Conservation (phyloP, 2,329 filamentous ascomycete genomes). For the Chaetomiaceae sp. region DNA sequence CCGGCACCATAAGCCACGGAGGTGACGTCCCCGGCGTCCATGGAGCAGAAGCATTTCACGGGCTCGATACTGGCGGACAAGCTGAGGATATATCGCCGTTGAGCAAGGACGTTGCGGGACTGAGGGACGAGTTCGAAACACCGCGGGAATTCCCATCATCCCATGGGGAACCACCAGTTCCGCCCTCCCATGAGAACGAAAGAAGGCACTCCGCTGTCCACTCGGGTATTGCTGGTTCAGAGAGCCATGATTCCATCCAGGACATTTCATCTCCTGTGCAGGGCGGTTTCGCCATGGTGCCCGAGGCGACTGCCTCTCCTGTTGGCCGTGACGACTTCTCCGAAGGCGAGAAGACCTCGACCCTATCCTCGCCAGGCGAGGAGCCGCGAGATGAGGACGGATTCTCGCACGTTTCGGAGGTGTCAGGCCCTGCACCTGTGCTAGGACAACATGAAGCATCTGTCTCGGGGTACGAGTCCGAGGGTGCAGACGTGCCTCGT, state of each 20-base stretch:
- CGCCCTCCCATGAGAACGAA: neutral
- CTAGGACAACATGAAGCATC: neutral
- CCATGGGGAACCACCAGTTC: neutral
- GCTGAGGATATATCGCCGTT: neutral
- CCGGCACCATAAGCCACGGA: slow-evolving; percentile 12
- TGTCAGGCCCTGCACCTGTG: neutral
- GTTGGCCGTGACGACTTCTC: neutral
- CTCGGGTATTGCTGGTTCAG: neutral
- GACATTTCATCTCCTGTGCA: neutral
- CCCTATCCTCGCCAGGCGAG: neutral
- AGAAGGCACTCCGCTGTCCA: too few relatives aligned
- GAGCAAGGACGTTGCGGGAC: neutral
- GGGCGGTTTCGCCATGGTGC: neutral
- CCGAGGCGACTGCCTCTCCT: neutral
- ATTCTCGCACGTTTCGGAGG: neutral
- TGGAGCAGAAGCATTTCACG: neutral
- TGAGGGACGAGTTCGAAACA: neutral
- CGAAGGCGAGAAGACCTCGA: neutral
- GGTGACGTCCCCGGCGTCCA: neutral
- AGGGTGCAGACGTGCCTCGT: neutral
- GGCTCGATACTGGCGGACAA: neutral
- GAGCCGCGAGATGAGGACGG: neutral
- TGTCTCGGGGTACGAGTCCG: neutral
- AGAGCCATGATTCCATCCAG: neutral
- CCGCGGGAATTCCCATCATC: neutral